Evolutionary conservation across 495 filamentous ascomycete species (phyloP).

Genomic region (Trichoderma gamsii): DNA sequence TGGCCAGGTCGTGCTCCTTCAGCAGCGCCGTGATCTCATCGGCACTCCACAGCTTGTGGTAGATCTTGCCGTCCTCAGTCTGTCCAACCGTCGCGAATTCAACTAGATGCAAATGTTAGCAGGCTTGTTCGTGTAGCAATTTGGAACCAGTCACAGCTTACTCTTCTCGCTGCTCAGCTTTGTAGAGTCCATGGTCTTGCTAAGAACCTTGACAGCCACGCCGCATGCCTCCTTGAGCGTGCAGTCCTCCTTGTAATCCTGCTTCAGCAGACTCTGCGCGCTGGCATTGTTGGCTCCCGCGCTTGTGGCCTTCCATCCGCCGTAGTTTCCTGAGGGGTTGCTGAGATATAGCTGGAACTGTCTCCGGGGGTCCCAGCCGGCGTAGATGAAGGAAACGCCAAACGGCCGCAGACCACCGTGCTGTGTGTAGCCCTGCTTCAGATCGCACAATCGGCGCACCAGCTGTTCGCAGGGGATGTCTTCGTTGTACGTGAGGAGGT

Average conservation of each 20-base stretch:
- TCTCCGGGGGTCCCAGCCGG: conserved; percentile 87
- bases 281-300: conserved; percentile 97
- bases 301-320: conserved; percentile 97
- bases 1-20: conserved; percentile 91
- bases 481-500: conserved; percentile 98
- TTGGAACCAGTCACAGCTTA: conserved; percentile 32
- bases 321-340: conserved; percentile 99
- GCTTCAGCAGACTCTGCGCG: conserved; percentile 95
- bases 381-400: conserved; percentile 99
- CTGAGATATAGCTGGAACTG: conserved; percentile 99
- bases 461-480: conserved; percentile 99
- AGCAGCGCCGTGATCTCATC: conserved; percentile 93
- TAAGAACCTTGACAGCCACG: conserved; percentile 96
- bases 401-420: conserved; percentile 96
- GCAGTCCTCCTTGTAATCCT: conserved; percentile 98
- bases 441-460: conserved; percentile 90
- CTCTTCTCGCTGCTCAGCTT: conserved; percentile 99
- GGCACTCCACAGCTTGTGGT: conserved; percentile 94
- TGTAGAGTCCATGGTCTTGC: conserved; percentile 99
- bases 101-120: conserved; percentile 49
- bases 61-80: conserved; percentile 89
- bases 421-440: conserved; percentile 99
- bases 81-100: conserved; percentile 98
- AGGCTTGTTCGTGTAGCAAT: not conserved
- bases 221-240: conserved; percentile 93